phyloP scores from a whole-genome alignment of 169 alveolate species.

The Theileria orientalis region DNA sequence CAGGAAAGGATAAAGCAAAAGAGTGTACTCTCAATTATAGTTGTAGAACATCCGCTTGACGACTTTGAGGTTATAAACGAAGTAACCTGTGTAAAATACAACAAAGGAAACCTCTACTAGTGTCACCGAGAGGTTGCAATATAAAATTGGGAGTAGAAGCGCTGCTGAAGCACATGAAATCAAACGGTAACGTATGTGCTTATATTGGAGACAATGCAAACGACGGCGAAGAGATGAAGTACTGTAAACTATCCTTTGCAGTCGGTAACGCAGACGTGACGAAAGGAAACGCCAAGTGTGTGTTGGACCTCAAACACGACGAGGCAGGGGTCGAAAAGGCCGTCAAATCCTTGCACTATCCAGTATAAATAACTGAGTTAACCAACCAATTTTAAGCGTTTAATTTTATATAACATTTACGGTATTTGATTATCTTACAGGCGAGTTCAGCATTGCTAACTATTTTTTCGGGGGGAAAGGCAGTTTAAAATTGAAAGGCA shows the following conservation, averaged over 20 bases:
- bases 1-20: not conserved
- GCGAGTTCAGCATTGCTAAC: no score
- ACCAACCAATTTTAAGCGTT: no score
- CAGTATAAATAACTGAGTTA: no score
- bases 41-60: not conserved
- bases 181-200: slow-evolving; percentile 27
- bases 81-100: not conserved
- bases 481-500: not conserved
- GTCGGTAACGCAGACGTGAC: slow-evolving; percentile 48
- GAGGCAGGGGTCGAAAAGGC: slow-evolving; percentile 40
- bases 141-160: not conserved
- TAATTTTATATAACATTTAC: no score
- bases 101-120: no score
- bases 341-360: no score
- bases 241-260: slow-evolving; percentile 32
- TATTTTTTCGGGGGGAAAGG: no score
- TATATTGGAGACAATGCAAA: slow-evolving; percentile 45
- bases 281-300: slow-evolving; percentile 32
- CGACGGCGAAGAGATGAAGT: slow-evolving; percentile 41
- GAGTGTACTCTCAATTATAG: not conserved
- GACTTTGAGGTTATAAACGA: not conserved
- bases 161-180: not conserved
- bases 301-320: slow-evolving; percentile 23
- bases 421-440: no score
- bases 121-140: not conserved